Percentiles rank a stretch among this genome's conserved stretches.
Evolutionary conservation across 2,329 filamentous ascomycete genomes (phyloP).

Genomic region (Ambrosiella cleistominuta): DNA sequence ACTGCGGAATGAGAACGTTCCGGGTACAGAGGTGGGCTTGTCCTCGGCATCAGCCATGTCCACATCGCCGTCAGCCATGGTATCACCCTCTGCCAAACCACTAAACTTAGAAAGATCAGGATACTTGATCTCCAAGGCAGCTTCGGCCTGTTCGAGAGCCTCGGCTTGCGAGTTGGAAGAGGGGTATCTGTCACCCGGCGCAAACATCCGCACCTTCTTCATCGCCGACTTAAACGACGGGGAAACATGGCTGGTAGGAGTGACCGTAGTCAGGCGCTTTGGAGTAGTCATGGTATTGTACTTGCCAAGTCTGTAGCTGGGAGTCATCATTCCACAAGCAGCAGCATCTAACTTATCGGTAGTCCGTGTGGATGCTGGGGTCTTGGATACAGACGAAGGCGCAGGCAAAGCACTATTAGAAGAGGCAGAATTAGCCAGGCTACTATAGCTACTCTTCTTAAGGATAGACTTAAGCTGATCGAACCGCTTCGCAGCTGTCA

Average conservation of each 20-base stretch:
- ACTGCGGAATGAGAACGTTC: slow-evolving; percentile 47
- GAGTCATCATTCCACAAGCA: slow-evolving; percentile 41
- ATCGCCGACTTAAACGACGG: slow-evolving; percentile 12
- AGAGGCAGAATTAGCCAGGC: slow-evolving; percentile 20
- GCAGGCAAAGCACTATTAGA: slow-evolving; percentile 27
- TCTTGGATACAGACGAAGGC: slow-evolving; percentile 13
- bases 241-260: slow-evolving; percentile 7
- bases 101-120: slow-evolving; percentile 33
- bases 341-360: slow-evolving; percentile 2
- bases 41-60: slow-evolving; percentile 14
- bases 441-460: slow-evolving; percentile 23
- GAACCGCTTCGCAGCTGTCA: slow-evolving; percentile 26
- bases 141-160: slow-evolving; percentile 14
- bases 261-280: slow-evolving; percentile 34
- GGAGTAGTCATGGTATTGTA: slow-evolving; percentile 54
- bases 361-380: slow-evolving; percentile 24
- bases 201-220: slow-evolving; percentile 13
- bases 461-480: slow-evolving; percentile 43
- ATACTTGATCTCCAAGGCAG: slow-evolving; percentile 26
- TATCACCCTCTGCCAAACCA: slow-evolving; percentile 15
- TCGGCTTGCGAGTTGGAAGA: slow-evolving; percentile 17
- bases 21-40: slow-evolving; percentile 27
- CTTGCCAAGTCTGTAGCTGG: slow-evolving; percentile 49
- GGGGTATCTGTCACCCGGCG: slow-evolving; percentile 19
- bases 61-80: slow-evolving; percentile 9